A percentile compares a stretch with the other conserved stretches of the same genome.
Evolutionary conservation across 2,329 filamentous ascomycete genomes (phyloP).

Genomic region (Sclerotinia glacialis): DNA sequence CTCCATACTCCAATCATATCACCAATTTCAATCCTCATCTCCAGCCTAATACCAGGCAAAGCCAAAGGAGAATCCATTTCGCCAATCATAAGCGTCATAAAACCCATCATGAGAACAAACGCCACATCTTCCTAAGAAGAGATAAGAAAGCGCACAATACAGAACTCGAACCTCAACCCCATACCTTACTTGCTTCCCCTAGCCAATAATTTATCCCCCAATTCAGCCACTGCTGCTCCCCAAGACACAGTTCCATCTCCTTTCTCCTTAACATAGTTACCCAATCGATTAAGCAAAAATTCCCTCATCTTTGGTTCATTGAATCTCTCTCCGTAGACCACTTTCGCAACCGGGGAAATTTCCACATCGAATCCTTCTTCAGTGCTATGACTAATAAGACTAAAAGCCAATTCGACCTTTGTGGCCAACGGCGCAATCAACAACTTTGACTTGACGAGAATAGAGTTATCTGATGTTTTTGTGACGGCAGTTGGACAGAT

Average conservation of each 20-base stretch:
- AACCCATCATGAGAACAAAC: not conserved
- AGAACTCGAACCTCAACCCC: conserved; percentile 32
- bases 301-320: conserved; percentile 73
- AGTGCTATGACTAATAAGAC: conserved; percentile 49
- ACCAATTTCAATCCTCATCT: not conserved
- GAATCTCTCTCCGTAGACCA: conserved; percentile 77
- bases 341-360: conserved; percentile 54
- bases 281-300: conserved; percentile 59
- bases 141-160: not conserved
- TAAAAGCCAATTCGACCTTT: conserved; percentile 63
- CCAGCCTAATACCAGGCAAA: too few relatives aligned
- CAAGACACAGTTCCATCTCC: conserved; percentile 45
- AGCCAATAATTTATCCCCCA: conserved; percentile 54
- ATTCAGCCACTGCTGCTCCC: conserved; percentile 55
- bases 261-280: conserved; percentile 36
- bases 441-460: conserved; percentile 60
- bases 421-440: conserved; percentile 64
- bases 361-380: conserved; percentile 53
- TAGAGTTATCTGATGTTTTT: conserved; percentile 62
- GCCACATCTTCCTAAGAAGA: not conserved
- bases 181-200: conserved; percentile 50
- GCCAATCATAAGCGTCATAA: not conserved
- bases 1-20: not conserved
- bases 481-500: conserved; percentile 63
- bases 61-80: too few relatives aligned